phyloP scores from a whole-genome alignment of 306 rosid species.

The Albizia julibrissin region DNA sequence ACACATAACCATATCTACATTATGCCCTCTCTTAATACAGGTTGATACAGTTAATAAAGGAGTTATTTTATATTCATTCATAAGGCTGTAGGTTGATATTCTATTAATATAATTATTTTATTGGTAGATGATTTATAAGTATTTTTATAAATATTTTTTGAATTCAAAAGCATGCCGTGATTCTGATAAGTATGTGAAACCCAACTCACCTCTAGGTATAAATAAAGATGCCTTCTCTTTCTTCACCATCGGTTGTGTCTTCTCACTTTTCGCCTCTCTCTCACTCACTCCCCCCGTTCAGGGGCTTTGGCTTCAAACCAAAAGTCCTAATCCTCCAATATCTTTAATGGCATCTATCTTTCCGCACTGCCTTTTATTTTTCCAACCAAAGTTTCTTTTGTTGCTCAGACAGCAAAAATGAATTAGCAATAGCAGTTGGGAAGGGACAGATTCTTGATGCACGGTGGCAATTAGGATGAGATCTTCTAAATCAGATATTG shows the following conservation, averaged over 20 bases:
- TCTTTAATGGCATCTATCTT: slow-evolving; percentile 2
- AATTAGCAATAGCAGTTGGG: slow-evolving; percentile 2
- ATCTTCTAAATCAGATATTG: slow-evolving; percentile 30
- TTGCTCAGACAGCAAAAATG: background rate
- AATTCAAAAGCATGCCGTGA: too few species aligned
- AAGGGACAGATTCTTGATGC: slow-evolving; percentile 43
- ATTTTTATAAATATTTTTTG: too few species aligned
- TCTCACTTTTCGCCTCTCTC: background rate
- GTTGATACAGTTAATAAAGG: too few species aligned
- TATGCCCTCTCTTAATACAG: slow-evolving; percentile 22
- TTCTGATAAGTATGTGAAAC: too few species aligned
- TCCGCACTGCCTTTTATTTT: background rate
- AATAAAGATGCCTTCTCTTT: slow-evolving; percentile 33
- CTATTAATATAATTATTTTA: too few species aligned
- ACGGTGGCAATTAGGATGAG: slow-evolving; percentile 33
- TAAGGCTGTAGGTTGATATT: too few species aligned
- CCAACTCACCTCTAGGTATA: too few species aligned
- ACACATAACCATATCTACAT: slow-evolving; percentile 7
- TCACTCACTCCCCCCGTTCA: background rate
- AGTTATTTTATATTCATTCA: too few species aligned
- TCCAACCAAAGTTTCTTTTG: background rate
- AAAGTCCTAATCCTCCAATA: background rate
- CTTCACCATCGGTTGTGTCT: slow-evolving; percentile 40
- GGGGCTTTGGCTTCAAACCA: background rate
- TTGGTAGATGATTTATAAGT: too few species aligned